A percentile compares a stretch with the other conserved stretches of the same genome.
phyloP scores from a whole-genome alignment of 2,329 filamentous ascomycete species.

The Juglanconis oblonga region DNA sequence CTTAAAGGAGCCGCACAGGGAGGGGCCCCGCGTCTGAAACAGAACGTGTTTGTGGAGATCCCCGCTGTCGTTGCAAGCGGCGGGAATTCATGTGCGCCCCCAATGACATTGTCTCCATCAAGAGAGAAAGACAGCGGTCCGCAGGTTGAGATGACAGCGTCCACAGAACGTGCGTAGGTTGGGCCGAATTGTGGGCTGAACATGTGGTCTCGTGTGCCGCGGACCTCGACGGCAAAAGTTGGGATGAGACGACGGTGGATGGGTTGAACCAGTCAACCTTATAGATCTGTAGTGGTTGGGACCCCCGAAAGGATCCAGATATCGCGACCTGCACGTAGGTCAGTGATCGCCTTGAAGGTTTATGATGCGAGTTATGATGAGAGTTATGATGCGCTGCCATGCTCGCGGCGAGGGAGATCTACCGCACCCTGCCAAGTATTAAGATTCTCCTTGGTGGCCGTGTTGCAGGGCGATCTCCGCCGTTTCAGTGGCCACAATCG shows the following conservation, averaged over 20 bases:
- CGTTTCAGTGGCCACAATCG: background rate
- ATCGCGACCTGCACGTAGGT: background rate
- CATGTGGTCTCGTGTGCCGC: background rate
- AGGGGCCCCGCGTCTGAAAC: constrained; percentile 6
- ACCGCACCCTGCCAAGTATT: background rate
- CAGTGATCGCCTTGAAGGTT: background rate
- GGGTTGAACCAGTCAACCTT: too few relatives aligned
- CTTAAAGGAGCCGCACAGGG: constrained; percentile 15
- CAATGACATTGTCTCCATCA: too few relatives aligned
- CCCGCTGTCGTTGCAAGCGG: background rate
- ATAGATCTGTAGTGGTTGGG: too few relatives aligned
- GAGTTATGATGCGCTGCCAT: background rate
- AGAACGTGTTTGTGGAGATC: constrained; percentile 7
- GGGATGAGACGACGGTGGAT: background rate
- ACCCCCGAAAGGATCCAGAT: background rate
- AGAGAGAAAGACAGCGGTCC: background rate
- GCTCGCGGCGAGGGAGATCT: background rate
- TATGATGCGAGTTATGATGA: background rate
- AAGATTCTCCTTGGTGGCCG: background rate
- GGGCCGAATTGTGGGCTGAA: background rate
- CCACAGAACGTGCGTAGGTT: background rate
- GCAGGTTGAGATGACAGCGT: background rate
- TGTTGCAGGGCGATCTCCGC: background rate
- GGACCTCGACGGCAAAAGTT: background rate
- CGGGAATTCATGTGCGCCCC: too few relatives aligned